A percentile compares a stretch with the other conserved stretches of the same genome.
Evolutionary conservation across 2,329 filamentous ascomycete genomes (phyloP).

Genomic region (Teratosphaeria destructans): DNA sequence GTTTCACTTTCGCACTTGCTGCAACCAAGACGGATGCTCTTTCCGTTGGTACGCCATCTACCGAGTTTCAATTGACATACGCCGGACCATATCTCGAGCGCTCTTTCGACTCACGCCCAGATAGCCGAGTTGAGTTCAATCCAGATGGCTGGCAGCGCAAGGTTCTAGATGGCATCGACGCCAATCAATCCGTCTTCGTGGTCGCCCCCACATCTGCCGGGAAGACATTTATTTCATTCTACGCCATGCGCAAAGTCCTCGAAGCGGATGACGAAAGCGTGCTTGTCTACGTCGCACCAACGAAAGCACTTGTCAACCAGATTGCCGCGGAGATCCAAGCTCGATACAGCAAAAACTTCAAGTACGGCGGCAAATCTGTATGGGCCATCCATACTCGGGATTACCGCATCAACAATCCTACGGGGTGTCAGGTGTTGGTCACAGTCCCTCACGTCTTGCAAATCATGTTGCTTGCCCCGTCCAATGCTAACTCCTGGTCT

Average conservation of each 20-base stretch:
- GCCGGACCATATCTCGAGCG: slow-evolving; percentile 66
- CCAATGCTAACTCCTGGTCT: slow-evolving; percentile 58
- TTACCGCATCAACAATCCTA: slow-evolving; percentile 62
- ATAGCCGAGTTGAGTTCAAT: slow-evolving; percentile 59
- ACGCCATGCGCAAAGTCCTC: slow-evolving; percentile 69
- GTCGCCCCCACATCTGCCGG: slow-evolving; percentile 70
- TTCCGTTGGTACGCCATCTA: slow-evolving; percentile 29
- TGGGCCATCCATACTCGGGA: slow-evolving; percentile 74
- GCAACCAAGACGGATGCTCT: slow-evolving; percentile 17
- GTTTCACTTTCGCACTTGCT: slow-evolving; percentile 34
- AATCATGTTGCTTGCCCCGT: slow-evolving; percentile 60
- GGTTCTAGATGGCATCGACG: slow-evolving; percentile 64
- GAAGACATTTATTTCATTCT: slow-evolving; percentile 78
- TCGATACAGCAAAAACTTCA: slow-evolving; percentile 58
- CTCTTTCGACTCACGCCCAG: slow-evolving; percentile 57
- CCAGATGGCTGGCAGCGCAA: slow-evolving; percentile 68
- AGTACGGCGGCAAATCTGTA: slow-evolving; percentile 53
- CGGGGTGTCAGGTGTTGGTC: slow-evolving; percentile 63
- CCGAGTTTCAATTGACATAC: slow-evolving; percentile 56
- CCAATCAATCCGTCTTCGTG: slow-evolving; percentile 59
- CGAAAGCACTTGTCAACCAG: slow-evolving; percentile 73
- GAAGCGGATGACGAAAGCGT: slow-evolving; percentile 58
- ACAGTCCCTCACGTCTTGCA: slow-evolving; percentile 71
- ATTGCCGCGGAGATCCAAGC: slow-evolving; percentile 71
- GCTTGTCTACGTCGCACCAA: slow-evolving; percentile 69